These are phyloP conservation scores for Picea abies DNA, from an alignment of 83 land plant species.

Conservation along the genomic window DNA sequence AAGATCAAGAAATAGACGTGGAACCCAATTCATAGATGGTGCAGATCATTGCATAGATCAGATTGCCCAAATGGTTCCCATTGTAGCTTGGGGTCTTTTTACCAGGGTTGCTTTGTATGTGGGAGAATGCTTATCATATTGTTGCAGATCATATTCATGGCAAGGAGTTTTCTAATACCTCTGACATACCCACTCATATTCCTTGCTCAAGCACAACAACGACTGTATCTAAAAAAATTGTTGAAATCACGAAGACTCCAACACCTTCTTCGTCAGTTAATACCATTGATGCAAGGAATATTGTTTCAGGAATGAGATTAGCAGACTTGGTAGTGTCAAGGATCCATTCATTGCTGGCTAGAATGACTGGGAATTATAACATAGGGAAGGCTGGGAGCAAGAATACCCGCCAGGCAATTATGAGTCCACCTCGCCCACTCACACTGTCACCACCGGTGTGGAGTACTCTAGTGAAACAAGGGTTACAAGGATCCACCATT, in stretches of 20 bases:
- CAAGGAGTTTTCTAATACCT: constrained; percentile 24
- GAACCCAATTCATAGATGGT: too few relatives aligned
- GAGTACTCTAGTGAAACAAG: constrained; percentile 34
- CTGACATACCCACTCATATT: not conserved
- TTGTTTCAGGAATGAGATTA: too few relatives aligned
- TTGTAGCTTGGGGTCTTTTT: too few relatives aligned
- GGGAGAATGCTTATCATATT: constrained; percentile 62
- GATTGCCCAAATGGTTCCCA: too few relatives aligned
- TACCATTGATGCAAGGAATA: too few relatives aligned
- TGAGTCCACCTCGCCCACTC: constrained; percentile 30
- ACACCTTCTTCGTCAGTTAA: too few relatives aligned
- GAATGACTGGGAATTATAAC: too few relatives aligned
- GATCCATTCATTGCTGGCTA: too few relatives aligned
- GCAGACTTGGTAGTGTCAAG: too few relatives aligned
- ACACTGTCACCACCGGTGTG: constrained; percentile 48
- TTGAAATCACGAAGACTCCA: not conserved
- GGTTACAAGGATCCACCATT: constrained; percentile 23
- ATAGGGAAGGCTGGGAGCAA: constrained; percentile 26
- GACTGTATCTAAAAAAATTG: not conserved
- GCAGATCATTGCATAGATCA: too few relatives aligned
- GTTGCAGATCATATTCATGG: constrained; percentile 43
- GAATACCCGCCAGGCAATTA: constrained; percentile 8
- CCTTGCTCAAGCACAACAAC: not conserved
- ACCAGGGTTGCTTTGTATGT: constrained; percentile 9
- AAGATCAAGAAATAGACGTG: too few relatives aligned